Evolutionary conservation across 305 asterid genomes (phyloP).

Genomic region (Fraxinus dipetala): DNA sequence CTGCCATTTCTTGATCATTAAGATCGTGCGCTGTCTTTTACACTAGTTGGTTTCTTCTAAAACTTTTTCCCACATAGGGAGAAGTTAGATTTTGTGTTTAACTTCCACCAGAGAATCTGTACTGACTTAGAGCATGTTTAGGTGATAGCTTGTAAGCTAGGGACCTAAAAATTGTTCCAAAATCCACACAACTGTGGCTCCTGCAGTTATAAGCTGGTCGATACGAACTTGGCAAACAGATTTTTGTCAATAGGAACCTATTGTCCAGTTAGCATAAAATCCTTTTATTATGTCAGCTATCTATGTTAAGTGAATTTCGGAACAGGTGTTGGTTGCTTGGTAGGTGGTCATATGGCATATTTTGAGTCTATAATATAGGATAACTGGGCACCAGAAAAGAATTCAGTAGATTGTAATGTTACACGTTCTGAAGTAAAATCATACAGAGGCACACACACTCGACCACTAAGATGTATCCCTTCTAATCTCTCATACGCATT

Average conservation of each 20-base stretch:
- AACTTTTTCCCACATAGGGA: background rate
- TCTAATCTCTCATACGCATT: background rate
- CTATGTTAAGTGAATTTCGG: background rate
- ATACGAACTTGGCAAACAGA: background rate
- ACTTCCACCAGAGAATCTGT: background rate
- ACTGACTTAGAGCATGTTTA: background rate
- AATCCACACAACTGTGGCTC: background rate
- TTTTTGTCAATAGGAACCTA: background rate
- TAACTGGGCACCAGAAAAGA: too few species aligned
- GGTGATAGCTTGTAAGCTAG: background rate
- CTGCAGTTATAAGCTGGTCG: background rate
- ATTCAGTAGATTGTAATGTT: too few species aligned
- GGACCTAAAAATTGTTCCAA: background rate
- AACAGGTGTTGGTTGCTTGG: background rate
- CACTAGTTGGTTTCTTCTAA: background rate
- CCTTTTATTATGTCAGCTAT: background rate
- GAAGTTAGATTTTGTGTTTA: background rate
- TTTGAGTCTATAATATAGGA: too few species aligned
- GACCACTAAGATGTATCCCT: background rate
- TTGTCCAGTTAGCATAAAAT: background rate
- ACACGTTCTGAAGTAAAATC: too few species aligned
- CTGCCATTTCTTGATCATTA: background rate
- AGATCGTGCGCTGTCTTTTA: background rate
- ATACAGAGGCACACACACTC: background rate
- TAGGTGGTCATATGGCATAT: background rate